These are phyloP conservation scores for Iris pallida DNA, from an alignment of 116 monocot genomes.

Conservation along the genomic window DNA sequence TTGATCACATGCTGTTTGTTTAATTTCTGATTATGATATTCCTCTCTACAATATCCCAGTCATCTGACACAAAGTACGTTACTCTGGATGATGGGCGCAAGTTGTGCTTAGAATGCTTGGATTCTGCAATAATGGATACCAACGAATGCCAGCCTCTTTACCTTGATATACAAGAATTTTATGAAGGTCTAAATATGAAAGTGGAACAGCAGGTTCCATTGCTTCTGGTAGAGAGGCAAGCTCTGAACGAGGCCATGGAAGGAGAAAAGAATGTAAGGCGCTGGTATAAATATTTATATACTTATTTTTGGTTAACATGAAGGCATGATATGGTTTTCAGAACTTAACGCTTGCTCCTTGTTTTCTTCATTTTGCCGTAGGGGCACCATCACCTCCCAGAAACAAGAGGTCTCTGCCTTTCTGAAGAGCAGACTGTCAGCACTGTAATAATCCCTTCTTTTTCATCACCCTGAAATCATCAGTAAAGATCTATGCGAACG, in stretches of 20 bases:
- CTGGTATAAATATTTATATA: background rate
- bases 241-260: slow-evolving; percentile 86
- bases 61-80: slow-evolving; percentile 62
- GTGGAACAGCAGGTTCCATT: slow-evolving; percentile 72
- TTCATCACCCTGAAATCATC: background rate
- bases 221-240: slow-evolving; percentile 85
- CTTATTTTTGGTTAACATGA: background rate
- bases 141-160: slow-evolving; percentile 78
- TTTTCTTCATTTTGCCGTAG: slow-evolving; percentile 22
- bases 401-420: slow-evolving; percentile 85
- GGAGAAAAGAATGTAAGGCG: slow-evolving; percentile 63
- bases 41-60: slow-evolving; percentile 24
- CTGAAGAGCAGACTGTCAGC: slow-evolving; percentile 83
- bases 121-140: slow-evolving; percentile 78
- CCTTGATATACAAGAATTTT: slow-evolving; percentile 80
- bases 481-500: background rate
- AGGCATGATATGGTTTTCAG: no score
- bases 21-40: background rate
- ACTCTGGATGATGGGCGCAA: slow-evolving; percentile 79
- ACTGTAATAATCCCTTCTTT: slow-evolving; percentile 35
- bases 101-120: slow-evolving; percentile 75
- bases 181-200: slow-evolving; percentile 81
- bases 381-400: slow-evolving; percentile 71
- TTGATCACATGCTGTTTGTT: no score
- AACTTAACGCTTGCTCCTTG: background rate